These are phyloP conservation scores for Naganishia kalamii DNA, from an alignment of 768 basidiomycete genomes.

Conservation along the genomic window DNA sequence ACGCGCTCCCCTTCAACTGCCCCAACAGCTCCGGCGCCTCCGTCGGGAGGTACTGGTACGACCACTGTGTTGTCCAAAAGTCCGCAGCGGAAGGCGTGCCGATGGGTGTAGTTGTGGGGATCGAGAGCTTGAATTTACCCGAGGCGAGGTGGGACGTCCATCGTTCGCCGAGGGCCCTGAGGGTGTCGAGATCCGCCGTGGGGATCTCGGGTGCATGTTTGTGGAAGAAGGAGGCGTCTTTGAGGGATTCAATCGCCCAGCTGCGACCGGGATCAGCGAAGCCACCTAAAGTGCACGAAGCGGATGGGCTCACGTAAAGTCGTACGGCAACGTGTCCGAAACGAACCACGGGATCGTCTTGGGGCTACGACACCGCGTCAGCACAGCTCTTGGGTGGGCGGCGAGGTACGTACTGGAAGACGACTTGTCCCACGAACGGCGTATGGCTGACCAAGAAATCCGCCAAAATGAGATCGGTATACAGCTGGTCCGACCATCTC, in stretches of 20 bases:
- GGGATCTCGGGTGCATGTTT: constrained; percentile 36
- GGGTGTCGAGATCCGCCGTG: constrained; percentile 37
- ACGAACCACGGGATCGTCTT: constrained; percentile 98
- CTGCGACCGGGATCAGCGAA: constrained; percentile 17
- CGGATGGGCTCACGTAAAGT: constrained; percentile 54
- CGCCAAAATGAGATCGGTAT: constrained; percentile 79
- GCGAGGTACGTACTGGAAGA: constrained; percentile 71
- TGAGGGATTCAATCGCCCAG: constrained; percentile 54
- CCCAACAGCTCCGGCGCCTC: constrained; percentile 52
- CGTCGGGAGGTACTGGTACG: constrained; percentile 42
- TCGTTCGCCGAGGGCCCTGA: constrained; percentile 60
- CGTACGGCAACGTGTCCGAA: constrained; percentile 81
- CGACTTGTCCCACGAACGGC: constrained; percentile 68
- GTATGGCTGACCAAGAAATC: constrained; percentile 81
- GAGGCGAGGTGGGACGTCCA: constrained; percentile 67
- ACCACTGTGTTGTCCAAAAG: constrained; percentile 45
- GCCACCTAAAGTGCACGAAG: not conserved
- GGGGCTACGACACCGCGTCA: constrained; percentile 54
- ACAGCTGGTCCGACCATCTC: constrained; percentile 55
- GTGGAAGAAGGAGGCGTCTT: constrained; percentile 57
- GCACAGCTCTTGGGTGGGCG: not conserved
- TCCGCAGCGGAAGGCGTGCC: constrained; percentile 51
- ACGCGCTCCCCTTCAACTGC: constrained; percentile 33
- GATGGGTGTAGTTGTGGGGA: constrained; percentile 57
- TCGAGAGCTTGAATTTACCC: constrained; percentile 67